Percentiles rank a stretch among this genome's conserved stretches.
These are phyloP conservation scores for Vaccinium macrocarpon DNA, from an alignment of 148 eudicot species.

Conservation along the genomic window DNA sequence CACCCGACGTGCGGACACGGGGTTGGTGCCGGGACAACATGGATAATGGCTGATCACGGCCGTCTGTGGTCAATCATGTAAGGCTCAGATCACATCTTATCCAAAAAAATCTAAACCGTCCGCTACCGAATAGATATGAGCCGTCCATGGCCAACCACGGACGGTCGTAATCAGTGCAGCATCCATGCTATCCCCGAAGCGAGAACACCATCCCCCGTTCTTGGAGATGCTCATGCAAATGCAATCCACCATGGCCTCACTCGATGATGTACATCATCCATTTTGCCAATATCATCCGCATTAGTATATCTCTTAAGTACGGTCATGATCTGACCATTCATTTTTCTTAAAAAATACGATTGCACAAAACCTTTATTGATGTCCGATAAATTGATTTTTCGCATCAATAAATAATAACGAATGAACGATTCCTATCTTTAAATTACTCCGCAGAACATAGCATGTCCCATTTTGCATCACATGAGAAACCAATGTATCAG, in stretches of 20 bases:
- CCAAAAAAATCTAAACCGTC: no score
- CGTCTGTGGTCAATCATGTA: no score
- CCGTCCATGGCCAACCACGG: no score
- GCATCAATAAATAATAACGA: not conserved
- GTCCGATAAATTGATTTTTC: not conserved
- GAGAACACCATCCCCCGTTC: no score
- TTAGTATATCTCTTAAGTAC: not conserved
- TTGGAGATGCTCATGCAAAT: not conserved
- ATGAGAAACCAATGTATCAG: not conserved
- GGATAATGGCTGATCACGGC: no score
- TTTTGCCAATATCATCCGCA: not conserved
- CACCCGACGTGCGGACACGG: no score
- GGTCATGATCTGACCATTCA: not conserved
- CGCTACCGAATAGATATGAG: no score
- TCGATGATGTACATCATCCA: not conserved
- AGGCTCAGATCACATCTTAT: no score
- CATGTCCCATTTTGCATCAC: not conserved
- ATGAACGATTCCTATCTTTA: not conserved
- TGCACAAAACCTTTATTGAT: not conserved
- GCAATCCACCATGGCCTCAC: not conserved
- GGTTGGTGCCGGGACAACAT: no score
- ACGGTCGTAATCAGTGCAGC: no score
- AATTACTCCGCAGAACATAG: not conserved
- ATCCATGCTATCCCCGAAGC: no score
- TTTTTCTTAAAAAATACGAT: not conserved